These are phyloP conservation scores for Hanseniaspora lachancei DNA, from an alignment of 805 yeast genomes.

Conservation along the genomic window DNA sequence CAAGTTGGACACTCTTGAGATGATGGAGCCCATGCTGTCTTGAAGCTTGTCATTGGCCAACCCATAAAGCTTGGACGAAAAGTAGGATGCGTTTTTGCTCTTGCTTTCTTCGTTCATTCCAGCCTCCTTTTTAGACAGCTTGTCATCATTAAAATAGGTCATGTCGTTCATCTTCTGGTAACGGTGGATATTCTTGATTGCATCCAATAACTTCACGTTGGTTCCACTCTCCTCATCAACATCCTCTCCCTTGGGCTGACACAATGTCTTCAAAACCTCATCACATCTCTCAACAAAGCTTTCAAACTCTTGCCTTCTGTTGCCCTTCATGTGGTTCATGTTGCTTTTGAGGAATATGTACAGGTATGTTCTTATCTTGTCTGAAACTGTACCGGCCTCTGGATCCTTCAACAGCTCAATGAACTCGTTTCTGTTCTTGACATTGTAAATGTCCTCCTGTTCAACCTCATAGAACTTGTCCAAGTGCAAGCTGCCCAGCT, in stretches of 20 bases:
- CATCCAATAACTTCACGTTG: conserved; percentile 36
- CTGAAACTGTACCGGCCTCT: conserved; percentile 52
- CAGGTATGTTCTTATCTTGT: conserved; percentile 78
- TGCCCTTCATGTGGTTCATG: conserved; percentile 26
- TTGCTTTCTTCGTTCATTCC: conserved; percentile 23
- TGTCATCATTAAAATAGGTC: conserved; percentile 27
- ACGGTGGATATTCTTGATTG: conserved; percentile 63
- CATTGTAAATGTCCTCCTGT: conserved; percentile 53
- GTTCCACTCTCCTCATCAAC: conserved; percentile 42
- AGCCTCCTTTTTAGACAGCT: background rate
- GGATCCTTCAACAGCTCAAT: conserved; percentile 41
- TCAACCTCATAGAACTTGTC: conserved; percentile 92
- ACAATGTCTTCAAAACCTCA: background rate
- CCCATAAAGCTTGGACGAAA: conserved; percentile 66
- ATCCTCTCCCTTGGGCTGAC: conserved; percentile 31
- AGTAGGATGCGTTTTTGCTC: conserved; percentile 46
- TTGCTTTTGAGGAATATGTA: conserved; percentile 50
- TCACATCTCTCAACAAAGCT: conserved; percentile 9
- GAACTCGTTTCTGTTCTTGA: conserved; percentile 42
- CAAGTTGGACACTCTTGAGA: conserved; percentile 74
- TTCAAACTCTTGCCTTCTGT: conserved; percentile 7
- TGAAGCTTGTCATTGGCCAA: conserved; percentile 69
- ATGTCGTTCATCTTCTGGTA: conserved; percentile 64
- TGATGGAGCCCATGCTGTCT: conserved; percentile 80
- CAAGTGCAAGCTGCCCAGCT: conserved; percentile 71